Conservation (phyloP, 192 early-diverging fungal species). For the Thamnidium elegans region DNA sequence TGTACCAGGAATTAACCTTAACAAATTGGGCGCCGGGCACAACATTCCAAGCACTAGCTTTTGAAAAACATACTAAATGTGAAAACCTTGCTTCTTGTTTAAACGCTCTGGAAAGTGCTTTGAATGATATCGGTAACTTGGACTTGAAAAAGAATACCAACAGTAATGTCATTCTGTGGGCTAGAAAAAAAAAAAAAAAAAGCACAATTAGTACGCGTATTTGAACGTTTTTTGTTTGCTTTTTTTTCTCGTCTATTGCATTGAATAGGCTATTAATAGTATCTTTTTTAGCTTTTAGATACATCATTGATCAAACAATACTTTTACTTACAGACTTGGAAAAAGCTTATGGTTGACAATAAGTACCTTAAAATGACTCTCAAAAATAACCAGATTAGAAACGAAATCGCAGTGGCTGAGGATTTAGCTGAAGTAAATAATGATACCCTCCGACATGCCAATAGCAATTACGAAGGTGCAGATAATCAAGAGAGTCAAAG, state of each 20-base stretch:
- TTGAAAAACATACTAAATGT: background rate
- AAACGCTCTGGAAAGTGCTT: background rate
- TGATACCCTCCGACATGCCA: too few relatives aligned
- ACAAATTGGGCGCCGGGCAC: background rate
- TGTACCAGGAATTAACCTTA: background rate
- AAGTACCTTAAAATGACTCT: background rate
- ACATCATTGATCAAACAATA: background rate
- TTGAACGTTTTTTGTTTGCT: too few relatives aligned
- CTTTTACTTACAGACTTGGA: background rate
- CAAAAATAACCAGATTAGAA: background rate
- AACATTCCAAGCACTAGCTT: background rate
- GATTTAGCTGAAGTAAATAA: background rate
- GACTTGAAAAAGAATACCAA: background rate
- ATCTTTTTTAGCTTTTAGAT: background rate
- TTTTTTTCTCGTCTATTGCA: background rate
- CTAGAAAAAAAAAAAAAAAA: background rate
- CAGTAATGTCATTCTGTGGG: background rate
- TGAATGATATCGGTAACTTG: background rate
- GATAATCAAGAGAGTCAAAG: too few relatives aligned
- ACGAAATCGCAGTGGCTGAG: background rate
- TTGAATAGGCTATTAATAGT: background rate
- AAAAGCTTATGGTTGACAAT: background rate
- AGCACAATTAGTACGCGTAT: background rate
- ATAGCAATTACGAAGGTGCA: too few relatives aligned
- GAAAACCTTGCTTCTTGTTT: background rate